These are phyloP conservation scores for Puccinia polysora DNA, from an alignment of 1,284 basidiomycete species.

Conservation along the genomic window DNA sequence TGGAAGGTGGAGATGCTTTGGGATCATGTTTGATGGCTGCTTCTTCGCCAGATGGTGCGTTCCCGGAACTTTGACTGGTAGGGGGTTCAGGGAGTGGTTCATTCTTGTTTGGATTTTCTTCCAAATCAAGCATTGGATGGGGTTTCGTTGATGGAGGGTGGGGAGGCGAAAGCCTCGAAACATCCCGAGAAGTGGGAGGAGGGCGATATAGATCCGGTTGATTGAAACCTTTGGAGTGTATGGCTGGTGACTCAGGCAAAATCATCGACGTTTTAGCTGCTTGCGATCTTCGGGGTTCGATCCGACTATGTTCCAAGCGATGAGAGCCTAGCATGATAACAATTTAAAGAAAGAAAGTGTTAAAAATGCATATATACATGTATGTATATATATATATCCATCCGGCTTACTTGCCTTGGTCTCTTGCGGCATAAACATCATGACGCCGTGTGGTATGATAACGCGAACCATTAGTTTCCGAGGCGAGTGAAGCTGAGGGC, in stretches of 20 bases:
- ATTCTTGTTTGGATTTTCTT: slow-evolving; percentile 9
- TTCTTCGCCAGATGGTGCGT: not conserved
- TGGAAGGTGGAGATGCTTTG: no score
- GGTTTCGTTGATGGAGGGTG: not conserved
- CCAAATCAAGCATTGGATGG: slow-evolving; percentile 29
- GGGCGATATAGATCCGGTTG: slow-evolving; percentile 34
- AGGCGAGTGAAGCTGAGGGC: slow-evolving; percentile 6
- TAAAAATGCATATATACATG: not conserved
- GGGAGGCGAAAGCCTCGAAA: slow-evolving; percentile 11
- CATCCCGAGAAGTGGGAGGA: not conserved
- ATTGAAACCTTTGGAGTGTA: not conserved
- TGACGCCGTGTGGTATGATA: slow-evolving; percentile 1
- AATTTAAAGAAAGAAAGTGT: not conserved
- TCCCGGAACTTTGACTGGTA: not conserved
- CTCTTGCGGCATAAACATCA: slow-evolving; percentile 16
- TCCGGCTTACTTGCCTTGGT: slow-evolving; percentile 9
- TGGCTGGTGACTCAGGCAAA: slow-evolving; percentile 7
- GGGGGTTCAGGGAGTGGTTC: not conserved
- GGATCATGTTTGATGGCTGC: no score
- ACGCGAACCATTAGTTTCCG: not conserved
- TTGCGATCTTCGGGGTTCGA: slow-evolving; percentile 7
- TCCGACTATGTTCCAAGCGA: not conserved
- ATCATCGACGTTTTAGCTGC: not conserved
- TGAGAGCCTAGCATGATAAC: slow-evolving; percentile 8
- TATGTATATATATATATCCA: not conserved